Evolutionary conservation across 1,139 yeast species (phyloP).

Genomic region (Debaryomyces subglobosus): DNA sequence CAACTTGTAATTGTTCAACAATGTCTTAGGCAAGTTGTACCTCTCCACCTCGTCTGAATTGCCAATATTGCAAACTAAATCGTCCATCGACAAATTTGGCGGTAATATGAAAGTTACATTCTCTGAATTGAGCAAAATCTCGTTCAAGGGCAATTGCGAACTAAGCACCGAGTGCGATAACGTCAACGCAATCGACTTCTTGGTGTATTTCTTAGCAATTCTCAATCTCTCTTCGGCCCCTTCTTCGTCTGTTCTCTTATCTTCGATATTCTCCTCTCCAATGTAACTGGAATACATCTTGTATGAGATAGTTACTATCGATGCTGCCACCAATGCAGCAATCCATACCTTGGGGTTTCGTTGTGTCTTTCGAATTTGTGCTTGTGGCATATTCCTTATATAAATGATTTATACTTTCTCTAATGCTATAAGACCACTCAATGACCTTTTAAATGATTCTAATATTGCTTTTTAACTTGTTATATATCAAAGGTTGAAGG

Average conservation of each 20-base stretch:
- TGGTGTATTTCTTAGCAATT: constrained; percentile 27
- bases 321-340: constrained; percentile 42
- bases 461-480: neutral
- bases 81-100: constrained; percentile 48
- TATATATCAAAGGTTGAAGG: neutral
- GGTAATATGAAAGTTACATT: constrained; percentile 52
- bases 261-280: constrained; percentile 10
- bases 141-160: constrained; percentile 43
- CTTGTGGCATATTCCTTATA: constrained; percentile 1
- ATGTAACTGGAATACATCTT: constrained; percentile 31
- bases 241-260: constrained; percentile 3
- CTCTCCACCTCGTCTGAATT: constrained; percentile 11
- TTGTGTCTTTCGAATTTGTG: constrained; percentile 15
- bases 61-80: constrained; percentile 29
- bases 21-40: constrained; percentile 23
- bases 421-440: neutral
- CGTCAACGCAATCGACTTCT: constrained; percentile 46
- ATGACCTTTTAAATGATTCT: neutral
- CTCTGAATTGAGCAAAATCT: constrained; percentile 40
- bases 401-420: neutral
- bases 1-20: constrained; percentile 41
- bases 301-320: constrained; percentile 40
- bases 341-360: constrained; percentile 37
- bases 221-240: constrained; percentile 13
- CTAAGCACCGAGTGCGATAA: constrained; percentile 46